These are phyloP conservation scores for Cucurbita ficifolia DNA, from an alignment of 306 rosid genomes.

Conservation along the genomic window DNA sequence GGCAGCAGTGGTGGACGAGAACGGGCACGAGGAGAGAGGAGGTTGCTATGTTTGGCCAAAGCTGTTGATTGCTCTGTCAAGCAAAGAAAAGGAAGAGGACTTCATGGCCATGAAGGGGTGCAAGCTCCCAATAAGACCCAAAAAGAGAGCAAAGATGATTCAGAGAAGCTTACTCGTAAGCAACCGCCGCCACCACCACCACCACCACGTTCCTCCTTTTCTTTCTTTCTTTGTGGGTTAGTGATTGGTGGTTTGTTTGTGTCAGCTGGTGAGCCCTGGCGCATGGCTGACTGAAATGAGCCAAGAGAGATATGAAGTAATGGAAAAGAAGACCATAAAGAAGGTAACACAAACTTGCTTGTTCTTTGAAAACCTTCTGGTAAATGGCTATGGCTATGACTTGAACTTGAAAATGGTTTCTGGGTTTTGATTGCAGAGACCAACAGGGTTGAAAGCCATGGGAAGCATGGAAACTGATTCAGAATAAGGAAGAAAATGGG, in stretches of 20 bases:
- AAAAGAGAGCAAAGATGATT: slow-evolving; percentile 63
- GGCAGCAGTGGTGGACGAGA: slow-evolving; percentile 29
- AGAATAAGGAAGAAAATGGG: slow-evolving; percentile 16
- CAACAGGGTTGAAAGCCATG: slow-evolving; percentile 79
- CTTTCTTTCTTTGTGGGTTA: background rate
- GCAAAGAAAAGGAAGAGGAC: slow-evolving; percentile 78
- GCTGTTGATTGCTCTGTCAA: slow-evolving; percentile 45
- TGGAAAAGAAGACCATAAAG: slow-evolving; percentile 73
- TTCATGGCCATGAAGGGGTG: slow-evolving; percentile 80
- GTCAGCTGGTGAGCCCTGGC: slow-evolving; percentile 76
- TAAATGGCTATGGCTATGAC: background rate
- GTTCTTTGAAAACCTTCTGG: background rate
- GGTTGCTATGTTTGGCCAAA: slow-evolving; percentile 49
- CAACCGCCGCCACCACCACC: background rate
- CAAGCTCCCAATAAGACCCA: slow-evolving; percentile 70
- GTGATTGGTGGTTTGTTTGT: background rate
- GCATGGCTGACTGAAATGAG: slow-evolving; percentile 86
- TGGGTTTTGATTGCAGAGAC: slow-evolving; percentile 32
- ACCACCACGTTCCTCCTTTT: background rate
- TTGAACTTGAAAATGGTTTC: background rate
- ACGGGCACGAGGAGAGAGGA: slow-evolving; percentile 31
- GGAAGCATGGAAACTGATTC: slow-evolving; percentile 67
- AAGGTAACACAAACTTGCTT: slow-evolving; percentile 25
- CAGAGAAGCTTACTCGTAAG: slow-evolving; percentile 67
- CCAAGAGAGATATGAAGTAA: slow-evolving; percentile 82